These are phyloP conservation scores for Durusdinium trenchii DNA, from an alignment of 73 alveolate genomes.

Conservation along the genomic window DNA sequence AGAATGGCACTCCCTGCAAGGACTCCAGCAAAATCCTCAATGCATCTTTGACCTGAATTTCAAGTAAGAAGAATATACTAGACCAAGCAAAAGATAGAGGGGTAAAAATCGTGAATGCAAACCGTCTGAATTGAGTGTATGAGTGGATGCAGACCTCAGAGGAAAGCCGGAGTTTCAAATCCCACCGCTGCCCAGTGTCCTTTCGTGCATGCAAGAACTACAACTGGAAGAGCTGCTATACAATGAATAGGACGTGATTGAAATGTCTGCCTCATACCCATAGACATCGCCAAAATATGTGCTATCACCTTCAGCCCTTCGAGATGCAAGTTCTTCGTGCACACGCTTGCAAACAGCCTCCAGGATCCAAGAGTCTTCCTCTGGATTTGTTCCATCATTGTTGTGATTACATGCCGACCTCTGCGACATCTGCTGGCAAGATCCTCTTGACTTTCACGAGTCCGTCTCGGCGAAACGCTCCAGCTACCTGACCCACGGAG, in stretches of 20 bases:
- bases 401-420: no score
- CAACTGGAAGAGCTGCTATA: background rate
- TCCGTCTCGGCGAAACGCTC: constrained; percentile 48
- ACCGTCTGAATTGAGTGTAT: no score
- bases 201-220: background rate
- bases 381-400: no score
- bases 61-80: background rate
- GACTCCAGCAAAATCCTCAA: constrained; percentile 16
- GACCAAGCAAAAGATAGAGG: background rate
- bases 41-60: constrained; percentile 42
- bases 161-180: constrained; percentile 64
- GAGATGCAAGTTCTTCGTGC: constrained; percentile 5
- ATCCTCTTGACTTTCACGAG: constrained; percentile 25
- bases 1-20: background rate
- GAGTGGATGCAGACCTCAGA: constrained; percentile 4
- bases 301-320: constrained; percentile 45
- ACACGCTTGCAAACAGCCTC: constrained; percentile 74
- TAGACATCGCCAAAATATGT: constrained; percentile 54
- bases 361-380: no score
- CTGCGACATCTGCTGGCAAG: constrained; percentile 37
- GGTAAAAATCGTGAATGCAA: background rate
- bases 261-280: constrained; percentile 47
- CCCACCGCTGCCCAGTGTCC: constrained; percentile 90
- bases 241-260: background rate
- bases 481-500: constrained; percentile 61